Conservation (phyloP, 2,329 filamentous ascomycete genomes). For the Monilinia vaccinii-corymbosi region DNA sequence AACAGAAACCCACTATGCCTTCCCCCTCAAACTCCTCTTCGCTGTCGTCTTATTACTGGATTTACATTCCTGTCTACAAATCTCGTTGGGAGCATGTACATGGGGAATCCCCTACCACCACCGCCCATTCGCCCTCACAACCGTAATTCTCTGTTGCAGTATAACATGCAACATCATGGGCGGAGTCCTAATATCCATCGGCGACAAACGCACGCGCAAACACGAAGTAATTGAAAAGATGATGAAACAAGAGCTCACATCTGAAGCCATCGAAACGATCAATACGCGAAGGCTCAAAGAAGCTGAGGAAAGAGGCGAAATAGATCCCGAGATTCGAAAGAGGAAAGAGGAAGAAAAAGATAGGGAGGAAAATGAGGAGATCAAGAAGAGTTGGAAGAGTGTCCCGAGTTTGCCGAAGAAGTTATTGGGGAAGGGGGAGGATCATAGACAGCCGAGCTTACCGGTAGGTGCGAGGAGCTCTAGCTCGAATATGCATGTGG, state of each 20-base stretch:
- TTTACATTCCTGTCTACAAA: slow-evolving; percentile 69
- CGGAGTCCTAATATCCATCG: slow-evolving; percentile 66
- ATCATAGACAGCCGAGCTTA: slow-evolving; percentile 21
- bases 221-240: slow-evolving; percentile 74
- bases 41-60: slow-evolving; percentile 70
- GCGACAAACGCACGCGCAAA: slow-evolving; percentile 69
- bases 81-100: slow-evolving; percentile 67
- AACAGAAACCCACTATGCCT: slow-evolving; percentile 71
- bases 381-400: slow-evolving; percentile 22
- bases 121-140: slow-evolving; percentile 64
- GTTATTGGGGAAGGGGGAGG: slow-evolving; percentile 22
- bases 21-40: slow-evolving; percentile 63
- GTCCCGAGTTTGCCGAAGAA: slow-evolving; percentile 21
- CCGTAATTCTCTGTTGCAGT: slow-evolving; percentile 69
- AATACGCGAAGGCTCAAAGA: slow-evolving; percentile 93
- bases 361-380: slow-evolving; percentile 30
- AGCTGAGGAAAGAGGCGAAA: slow-evolving; percentile 35
- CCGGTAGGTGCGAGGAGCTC: slow-evolving; percentile 16
- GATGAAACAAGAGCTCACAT: slow-evolving; percentile 65
- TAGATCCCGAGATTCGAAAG: slow-evolving; percentile 27
- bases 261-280: slow-evolving; percentile 53
- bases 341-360: slow-evolving; percentile 42
- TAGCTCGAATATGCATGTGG: slow-evolving; percentile 5
- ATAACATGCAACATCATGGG: slow-evolving; percentile 70
- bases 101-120: slow-evolving; percentile 66